Conservation (phyloP, 75 land plant genomes). For the Pseudotsuga menziesii region DNA sequence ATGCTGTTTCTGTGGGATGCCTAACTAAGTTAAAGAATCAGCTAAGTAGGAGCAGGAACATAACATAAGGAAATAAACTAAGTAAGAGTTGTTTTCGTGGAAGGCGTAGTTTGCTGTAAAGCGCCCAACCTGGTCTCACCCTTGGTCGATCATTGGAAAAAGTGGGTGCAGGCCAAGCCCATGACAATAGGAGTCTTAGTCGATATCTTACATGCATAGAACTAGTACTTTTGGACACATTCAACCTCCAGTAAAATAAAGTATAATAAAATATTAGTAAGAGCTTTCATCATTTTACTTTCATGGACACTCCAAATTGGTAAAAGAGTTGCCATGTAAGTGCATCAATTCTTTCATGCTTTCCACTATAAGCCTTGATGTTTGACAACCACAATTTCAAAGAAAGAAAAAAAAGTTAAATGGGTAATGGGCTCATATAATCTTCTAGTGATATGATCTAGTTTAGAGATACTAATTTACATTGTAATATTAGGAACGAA, state of each 20-base stretch:
- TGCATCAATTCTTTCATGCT: background rate
- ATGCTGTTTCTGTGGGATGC: too few relatives aligned
- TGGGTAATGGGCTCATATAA: background rate
- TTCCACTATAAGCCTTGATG: background rate
- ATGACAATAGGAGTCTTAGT: too few relatives aligned
- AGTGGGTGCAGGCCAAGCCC: too few relatives aligned
- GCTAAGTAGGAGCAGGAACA: too few relatives aligned
- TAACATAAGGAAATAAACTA: too few relatives aligned
- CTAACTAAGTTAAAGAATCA: too few relatives aligned
- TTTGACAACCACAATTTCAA: background rate
- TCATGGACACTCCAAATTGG: background rate
- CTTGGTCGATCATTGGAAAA: too few relatives aligned
- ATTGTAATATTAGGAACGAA: background rate
- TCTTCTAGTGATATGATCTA: background rate
- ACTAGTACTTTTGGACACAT: background rate
- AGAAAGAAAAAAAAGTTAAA: background rate
- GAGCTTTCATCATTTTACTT: background rate
- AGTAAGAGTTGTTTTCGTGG: too few relatives aligned
- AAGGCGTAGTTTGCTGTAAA: too few relatives aligned
- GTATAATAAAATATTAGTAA: background rate
- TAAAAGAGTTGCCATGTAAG: background rate
- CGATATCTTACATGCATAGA: background rate
- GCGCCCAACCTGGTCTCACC: too few relatives aligned
- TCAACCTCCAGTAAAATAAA: background rate
- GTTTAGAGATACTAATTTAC: background rate